phyloP scores from a whole-genome alignment of 805 yeast genomes.

The Candida pseudofarinosa region DNA sequence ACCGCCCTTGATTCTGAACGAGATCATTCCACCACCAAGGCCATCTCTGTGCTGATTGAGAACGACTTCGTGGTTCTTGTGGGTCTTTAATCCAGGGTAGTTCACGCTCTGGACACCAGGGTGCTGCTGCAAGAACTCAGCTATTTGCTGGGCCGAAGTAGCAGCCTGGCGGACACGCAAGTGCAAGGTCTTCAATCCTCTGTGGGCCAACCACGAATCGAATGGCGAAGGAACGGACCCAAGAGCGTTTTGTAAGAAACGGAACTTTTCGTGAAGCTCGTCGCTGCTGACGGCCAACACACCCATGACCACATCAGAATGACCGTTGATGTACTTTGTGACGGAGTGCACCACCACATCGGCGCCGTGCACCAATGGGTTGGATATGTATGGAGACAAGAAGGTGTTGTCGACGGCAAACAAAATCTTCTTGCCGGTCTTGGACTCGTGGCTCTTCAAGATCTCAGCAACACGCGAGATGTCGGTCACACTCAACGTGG shows the following conservation, averaged over 20 bases:
- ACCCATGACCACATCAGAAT: conserved; percentile 88
- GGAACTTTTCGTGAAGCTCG: conserved; percentile 55
- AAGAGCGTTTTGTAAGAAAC: conserved; percentile 81
- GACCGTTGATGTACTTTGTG: conserved; percentile 89
- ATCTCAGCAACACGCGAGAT: conserved; percentile 57
- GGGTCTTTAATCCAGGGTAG: conserved; percentile 78
- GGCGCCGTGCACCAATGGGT: conserved; percentile 80
- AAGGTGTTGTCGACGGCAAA: conserved; percentile 87
- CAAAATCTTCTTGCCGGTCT: conserved; percentile 48
- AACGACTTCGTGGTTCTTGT: conserved; percentile 61
- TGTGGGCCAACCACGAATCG: conserved; percentile 89
- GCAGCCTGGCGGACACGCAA: conserved; percentile 73
- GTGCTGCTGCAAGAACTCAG: conserved; percentile 53
- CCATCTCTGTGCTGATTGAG: conserved; percentile 74
- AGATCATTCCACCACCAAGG: conserved; percentile 89
- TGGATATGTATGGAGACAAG: conserved; percentile 81
- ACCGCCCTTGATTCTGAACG: conserved; percentile 83
- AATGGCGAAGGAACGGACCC: conserved; percentile 90
- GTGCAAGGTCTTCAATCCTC: conserved; percentile 85
- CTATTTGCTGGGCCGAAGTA: conserved; percentile 60
- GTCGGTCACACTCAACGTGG: conserved; percentile 77
- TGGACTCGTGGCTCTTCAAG: conserved; percentile 41
- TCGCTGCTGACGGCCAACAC: conserved; percentile 68
- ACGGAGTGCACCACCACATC: conserved; percentile 87
- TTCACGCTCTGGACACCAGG: conserved; percentile 61